phyloP scores from a whole-genome alignment of 176 grass and related monocot species.

The Aechmea fasciata region DNA sequence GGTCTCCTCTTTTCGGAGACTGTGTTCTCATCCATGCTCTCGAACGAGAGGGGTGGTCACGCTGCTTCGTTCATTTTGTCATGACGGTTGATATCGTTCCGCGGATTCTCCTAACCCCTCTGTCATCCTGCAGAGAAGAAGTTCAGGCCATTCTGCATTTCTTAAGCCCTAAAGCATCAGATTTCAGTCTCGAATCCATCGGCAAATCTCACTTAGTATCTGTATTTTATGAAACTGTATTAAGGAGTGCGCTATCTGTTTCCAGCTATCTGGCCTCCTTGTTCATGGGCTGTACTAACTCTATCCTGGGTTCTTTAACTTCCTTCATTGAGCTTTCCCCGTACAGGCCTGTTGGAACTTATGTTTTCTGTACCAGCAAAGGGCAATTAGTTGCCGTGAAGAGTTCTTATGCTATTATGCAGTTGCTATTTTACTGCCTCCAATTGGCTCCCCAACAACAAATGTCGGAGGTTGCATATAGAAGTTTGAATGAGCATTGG shows the following conservation, averaged over 20 bases:
- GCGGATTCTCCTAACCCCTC: slow-evolving; percentile 50
- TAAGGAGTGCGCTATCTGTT: slow-evolving; percentile 68
- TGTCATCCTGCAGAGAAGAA: slow-evolving; percentile 54
- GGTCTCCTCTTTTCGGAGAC: slow-evolving; percentile 77
- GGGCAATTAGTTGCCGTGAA: slow-evolving; percentile 44
- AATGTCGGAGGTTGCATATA: slow-evolving; percentile 45
- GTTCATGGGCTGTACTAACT: slow-evolving; percentile 90
- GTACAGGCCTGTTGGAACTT: slow-evolving; percentile 77
- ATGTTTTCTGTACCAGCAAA: slow-evolving; percentile 44
- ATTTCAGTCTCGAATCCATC: slow-evolving; percentile 32
- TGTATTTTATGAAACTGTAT: slow-evolving; percentile 51
- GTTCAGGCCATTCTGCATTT: slow-evolving; percentile 63
- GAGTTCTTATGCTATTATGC: slow-evolving; percentile 75
- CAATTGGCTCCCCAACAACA: slow-evolving; percentile 59
- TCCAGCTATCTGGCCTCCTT: slow-evolving; percentile 74
- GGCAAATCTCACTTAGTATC: slow-evolving; percentile 36
- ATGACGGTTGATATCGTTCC: slow-evolving; percentile 65
- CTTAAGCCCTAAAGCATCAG: slow-evolving; percentile 44
- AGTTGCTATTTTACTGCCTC: slow-evolving; percentile 80
- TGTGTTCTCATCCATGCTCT: slow-evolving; percentile 65
- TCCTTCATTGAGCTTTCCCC: slow-evolving; percentile 81
- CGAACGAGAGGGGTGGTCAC: slow-evolving; percentile 72
- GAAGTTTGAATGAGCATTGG: slow-evolving; percentile 73
- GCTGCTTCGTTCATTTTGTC: slow-evolving; percentile 80
- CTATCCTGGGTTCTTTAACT: slow-evolving; percentile 58